Evolutionary conservation across 768 basidiomycete genomes (phyloP), one percentile per base, ranked within the genome.

Genomic region (Boletus pseudo-olivaceus): DNA sequence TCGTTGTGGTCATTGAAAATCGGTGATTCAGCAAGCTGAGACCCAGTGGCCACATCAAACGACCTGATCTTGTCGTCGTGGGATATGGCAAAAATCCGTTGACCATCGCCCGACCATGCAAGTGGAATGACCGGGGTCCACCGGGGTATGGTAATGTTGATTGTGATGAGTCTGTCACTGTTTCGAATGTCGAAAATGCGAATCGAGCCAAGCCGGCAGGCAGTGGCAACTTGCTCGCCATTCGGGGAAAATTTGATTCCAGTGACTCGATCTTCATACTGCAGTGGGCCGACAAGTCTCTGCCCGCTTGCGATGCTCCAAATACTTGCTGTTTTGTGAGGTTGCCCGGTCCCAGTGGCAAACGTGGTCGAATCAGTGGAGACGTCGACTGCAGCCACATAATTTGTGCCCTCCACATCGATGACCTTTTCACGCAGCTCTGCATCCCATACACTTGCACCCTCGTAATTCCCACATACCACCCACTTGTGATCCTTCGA

Each of bases 181-280:
- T 11, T 44, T 3, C 1, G 10, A 12, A 27, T 44, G 7, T 44
- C 43, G 11, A 44, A 29, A 19, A 44, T 44, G 11, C 1, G 3
- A n/a, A 44, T 30, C 0, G n/a, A 44, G 7, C 5, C 3, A 2
- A 1, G 17, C 0, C 3, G 2, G 11, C 10, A n/a, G 0, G 43
- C 29, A 5, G n/a, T 30, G n/a, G 42, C 27, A 10, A 44, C 7
- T 17, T 3, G 27, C 5, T 44, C 10, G 3, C 27, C 42, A n/a
- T 6, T 2, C 0, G 27, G 42, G 10, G 42, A 43, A 26, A 43
- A 43, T 6, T 27, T 27, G 27, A 43, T n/a, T 11, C 10, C 27
- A 1, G 2, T n/a, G 10, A 43, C 5, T 2, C 1, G 0, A 1
- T 7, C 0, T 17, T 29, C 17, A 1, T n/a, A 17, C 7, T 4